Base-by-base conservation (phyloP, 2,329 filamentous ascomycete genomes). In the Colletotrichum caudatum region DNA sequence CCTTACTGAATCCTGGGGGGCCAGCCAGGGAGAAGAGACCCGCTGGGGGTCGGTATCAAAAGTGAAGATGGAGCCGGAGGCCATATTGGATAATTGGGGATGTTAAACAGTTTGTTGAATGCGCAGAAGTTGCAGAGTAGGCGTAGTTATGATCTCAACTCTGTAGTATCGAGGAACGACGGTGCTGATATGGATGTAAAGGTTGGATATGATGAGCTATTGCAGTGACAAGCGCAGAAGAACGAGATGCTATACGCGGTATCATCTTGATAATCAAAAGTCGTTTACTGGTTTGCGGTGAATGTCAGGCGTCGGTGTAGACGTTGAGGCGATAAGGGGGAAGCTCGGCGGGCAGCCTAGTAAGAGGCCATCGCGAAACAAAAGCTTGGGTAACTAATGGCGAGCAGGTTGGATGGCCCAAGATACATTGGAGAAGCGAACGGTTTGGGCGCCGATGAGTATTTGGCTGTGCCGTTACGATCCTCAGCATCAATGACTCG, bases 61-160 rank as follows among this genome's bases (percentile, higher is more conserved):
- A 0, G 95, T 98, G 80, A 99, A 99, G 76, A 99, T 94, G 11
- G 95, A 98, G 71, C 96, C 95, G 16, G 95, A 98, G 70, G 96
- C 95, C 93, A 96, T 97, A 8, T 35, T 64, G 66, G 12, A 76
- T 41, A 33, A 48, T 53, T 44, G 37, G 16, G 35, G 26, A 29
- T n/a, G 56, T 23, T 46, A 37, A 50, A 35, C 16, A 48, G 14
- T 12, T 29, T 56, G 46, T 29, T 41, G 41, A 35, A 39, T 48
- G 64, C 41, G 48, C n/a, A n/a, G 4, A 41, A 26, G 35, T 18
- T 58, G 53, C 11, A 18, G 35, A 37, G 54, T 26, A 58, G 23
- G 18, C 12, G 37, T 56, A 54, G 54, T 33, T 48, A 44, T n/a
- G 29, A 26, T 44, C 18, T 72, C 51, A 16, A 12, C 54, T 16